A percentile compares a stretch with the other conserved stretches of the same genome.
phyloP scores from a whole-genome alignment of 2,329 filamentous ascomycete genomes.

The Botrytis cinerea region DNA sequence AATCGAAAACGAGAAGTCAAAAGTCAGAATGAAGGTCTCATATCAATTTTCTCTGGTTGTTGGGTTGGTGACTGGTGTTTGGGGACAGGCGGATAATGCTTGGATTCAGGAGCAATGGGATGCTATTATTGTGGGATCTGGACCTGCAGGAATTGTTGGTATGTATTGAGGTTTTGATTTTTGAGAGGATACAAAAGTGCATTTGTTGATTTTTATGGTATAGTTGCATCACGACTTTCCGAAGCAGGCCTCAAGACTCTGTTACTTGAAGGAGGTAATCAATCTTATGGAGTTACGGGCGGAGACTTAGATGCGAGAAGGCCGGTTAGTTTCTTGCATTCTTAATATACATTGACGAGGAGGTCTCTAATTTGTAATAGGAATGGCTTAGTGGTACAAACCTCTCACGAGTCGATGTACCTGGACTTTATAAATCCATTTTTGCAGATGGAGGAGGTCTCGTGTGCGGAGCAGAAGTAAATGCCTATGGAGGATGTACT shows the following conservation, averaged over 20 bases:
- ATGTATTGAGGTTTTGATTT: neutral
- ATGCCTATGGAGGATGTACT: conserved; percentile 52
- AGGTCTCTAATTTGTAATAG: neutral
- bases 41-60: conserved; percentile 6
- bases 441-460: conserved; percentile 47
- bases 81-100: conserved; percentile 14
- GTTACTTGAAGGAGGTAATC: conserved; percentile 53
- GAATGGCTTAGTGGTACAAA: conserved; percentile 51
- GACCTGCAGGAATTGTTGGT: conserved; percentile 52
- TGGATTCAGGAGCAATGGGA: conserved; percentile 40
- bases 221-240: conserved; percentile 50
- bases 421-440: conserved; percentile 53
- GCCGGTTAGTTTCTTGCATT: conserved; percentile 38
- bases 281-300: conserved; percentile 52
- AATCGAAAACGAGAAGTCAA: neutral
- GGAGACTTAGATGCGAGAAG: conserved; percentile 45
- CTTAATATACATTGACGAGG: neutral
- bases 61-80: neutral
- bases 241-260: conserved; percentile 54
- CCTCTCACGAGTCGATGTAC: conserved; percentile 55
- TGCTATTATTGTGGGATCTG: conserved; percentile 50
- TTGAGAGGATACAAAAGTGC: neutral
- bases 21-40: conserved; percentile 11
- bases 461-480: conserved; percentile 46
- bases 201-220: neutral